Evolutionary conservation across 2,329 filamentous ascomycete species (phyloP).

Genomic region (Albophoma yamanashiensis): DNA sequence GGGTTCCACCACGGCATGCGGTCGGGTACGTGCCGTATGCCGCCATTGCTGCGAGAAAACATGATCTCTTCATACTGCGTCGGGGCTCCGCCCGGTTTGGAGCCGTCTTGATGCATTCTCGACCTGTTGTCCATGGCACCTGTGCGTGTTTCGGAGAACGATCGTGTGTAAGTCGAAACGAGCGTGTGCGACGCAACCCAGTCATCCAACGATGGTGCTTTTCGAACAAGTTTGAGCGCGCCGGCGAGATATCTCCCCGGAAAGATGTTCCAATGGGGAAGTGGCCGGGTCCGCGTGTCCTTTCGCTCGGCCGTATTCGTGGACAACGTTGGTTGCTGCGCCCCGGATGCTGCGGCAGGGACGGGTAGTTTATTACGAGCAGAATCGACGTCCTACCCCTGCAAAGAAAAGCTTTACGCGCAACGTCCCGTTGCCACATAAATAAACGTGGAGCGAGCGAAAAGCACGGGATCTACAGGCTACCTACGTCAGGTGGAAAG

Average conservation of each 20-base stretch:
- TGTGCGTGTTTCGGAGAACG: background rate
- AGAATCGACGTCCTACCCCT: background rate
- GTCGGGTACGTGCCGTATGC: slow-evolving; percentile 11
- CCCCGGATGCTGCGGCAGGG: background rate
- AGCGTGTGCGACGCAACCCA: background rate
- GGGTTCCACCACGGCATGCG: slow-evolving; percentile 33
- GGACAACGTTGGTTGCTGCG: background rate
- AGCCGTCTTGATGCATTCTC: slow-evolving; percentile 2
- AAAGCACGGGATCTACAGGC: background rate
- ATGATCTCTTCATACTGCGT: slow-evolving; percentile 17
- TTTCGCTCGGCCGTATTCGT: background rate
- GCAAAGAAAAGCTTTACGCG: background rate
- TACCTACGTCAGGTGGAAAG: background rate
- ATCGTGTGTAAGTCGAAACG: background rate
- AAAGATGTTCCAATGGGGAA: background rate
- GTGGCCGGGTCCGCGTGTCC: background rate
- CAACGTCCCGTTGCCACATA: background rate
- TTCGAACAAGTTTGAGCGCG: background rate
- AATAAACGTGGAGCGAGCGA: background rate
- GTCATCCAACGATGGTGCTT: background rate
- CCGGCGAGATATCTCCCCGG: background rate
- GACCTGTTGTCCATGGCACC: background rate
- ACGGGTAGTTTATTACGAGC: background rate
- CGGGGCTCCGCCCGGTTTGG: slow-evolving; percentile 13
- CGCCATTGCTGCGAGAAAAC: slow-evolving; percentile 8